Evolutionary conservation across 2,329 filamentous ascomycete genomes (phyloP).

Genomic region (Pestalotiopsis sp.): DNA sequence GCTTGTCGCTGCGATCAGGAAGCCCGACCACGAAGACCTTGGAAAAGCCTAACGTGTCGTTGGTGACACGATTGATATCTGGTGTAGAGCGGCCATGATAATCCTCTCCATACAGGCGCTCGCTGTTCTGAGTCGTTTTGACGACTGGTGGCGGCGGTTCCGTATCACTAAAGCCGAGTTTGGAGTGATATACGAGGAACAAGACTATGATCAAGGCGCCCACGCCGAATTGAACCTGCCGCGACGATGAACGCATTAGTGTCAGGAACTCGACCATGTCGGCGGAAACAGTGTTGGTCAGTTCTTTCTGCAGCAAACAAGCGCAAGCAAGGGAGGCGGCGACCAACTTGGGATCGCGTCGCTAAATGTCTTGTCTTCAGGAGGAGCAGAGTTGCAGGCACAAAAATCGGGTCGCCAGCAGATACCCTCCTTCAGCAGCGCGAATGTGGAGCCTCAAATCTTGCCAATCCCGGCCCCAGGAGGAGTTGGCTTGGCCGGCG

Average conservation of each 20-base stretch:
- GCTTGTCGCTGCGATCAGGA: slow-evolving; percentile 47
- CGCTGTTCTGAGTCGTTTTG: background rate
- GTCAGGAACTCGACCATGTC: background rate
- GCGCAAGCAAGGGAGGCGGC: background rate
- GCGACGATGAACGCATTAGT: background rate
- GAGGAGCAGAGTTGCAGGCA: background rate
- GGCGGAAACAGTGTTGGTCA: background rate
- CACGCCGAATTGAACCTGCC: background rate
- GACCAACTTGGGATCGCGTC: background rate
- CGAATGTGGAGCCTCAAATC: background rate
- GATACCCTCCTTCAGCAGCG: background rate
- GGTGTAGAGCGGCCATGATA: background rate
- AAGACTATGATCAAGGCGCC: background rate
- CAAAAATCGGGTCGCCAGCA: background rate
- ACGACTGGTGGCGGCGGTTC: background rate
- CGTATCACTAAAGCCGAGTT: background rate
- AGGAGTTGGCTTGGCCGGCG: background rate
- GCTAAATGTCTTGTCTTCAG: background rate
- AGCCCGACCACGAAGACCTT: slow-evolving; percentile 49
- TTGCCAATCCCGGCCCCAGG: background rate
- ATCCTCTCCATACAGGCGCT: background rate
- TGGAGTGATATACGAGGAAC: background rate
- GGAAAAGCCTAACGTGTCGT: slow-evolving; percentile 38
- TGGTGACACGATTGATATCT: slow-evolving; percentile 26
- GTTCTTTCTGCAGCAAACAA: background rate